A percentile compares a stretch with the other conserved stretches of the same genome.
Conservation (phyloP, 179 eudicot species). For the Vitellaria paradoxa region DNA sequence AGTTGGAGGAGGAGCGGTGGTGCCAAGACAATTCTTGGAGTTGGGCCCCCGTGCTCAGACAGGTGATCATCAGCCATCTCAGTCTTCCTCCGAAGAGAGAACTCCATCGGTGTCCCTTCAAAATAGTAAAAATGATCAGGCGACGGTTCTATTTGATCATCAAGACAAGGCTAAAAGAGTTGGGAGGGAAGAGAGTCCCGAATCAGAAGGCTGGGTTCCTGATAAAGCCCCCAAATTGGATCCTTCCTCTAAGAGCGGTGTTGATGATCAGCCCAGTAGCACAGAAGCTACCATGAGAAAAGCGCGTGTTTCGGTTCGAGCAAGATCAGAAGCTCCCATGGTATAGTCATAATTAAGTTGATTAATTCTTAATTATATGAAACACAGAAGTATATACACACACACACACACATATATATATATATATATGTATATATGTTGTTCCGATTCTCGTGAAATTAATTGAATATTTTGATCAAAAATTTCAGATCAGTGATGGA, state of each 20-base stretch:
- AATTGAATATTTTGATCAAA: neutral
- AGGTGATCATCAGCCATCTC: slow-evolving; percentile 31
- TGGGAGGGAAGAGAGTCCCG: slow-evolving; percentile 53
- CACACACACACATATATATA: too few species aligned
- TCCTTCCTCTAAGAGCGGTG: slow-evolving; percentile 15
- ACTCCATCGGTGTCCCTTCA: slow-evolving; percentile 53
- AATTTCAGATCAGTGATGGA: slow-evolving; percentile 82
- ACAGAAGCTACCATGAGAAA: slow-evolving; percentile 84
- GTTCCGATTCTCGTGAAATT: neutral
- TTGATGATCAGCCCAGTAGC: slow-evolving; percentile 34
- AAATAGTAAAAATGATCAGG: slow-evolving; percentile 10
- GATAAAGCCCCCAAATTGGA: slow-evolving; percentile 57
- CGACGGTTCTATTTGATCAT: slow-evolving; percentile 19
- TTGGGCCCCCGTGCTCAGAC: slow-evolving; percentile 30
- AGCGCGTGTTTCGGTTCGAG: slow-evolving; percentile 89
- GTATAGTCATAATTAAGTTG: slow-evolving; percentile 21
- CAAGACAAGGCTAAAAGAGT: slow-evolving; percentile 25
- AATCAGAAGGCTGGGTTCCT: slow-evolving; percentile 60
- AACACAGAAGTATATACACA: too few species aligned
- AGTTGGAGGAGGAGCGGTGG: slow-evolving; percentile 16
- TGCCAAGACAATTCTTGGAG: slow-evolving; percentile 65
- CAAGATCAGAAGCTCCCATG: slow-evolving; percentile 91
- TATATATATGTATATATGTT: too few species aligned
- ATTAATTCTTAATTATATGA: too few species aligned
- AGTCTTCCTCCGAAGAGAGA: slow-evolving; percentile 60